Base-by-base conservation (phyloP, 768 basidiomycete species). In the Trametopsis cervina region DNA sequence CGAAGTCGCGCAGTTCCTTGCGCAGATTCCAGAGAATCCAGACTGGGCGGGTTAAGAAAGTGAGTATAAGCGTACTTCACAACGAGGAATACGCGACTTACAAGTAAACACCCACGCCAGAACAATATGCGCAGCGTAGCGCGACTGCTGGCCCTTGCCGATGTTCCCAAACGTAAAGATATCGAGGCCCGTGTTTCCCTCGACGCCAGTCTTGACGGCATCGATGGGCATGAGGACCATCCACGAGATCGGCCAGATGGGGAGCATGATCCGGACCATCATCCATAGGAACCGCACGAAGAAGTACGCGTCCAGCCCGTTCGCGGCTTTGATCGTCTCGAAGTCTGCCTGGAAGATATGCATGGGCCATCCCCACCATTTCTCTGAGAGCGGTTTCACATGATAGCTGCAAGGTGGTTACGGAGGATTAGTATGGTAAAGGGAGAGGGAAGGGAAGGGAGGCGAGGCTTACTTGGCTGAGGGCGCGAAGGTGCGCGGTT, bases 161-260 rank as follows among this genome's bases (percentile, higher is more conserved):
- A 93, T 70, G 61, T 92, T 93, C 33, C 93, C 92, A 57, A 85
- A 87, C 2, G 80, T 84, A 57, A 92, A 85, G 33, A 54, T 65
- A 54, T 83, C 77, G 53, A 94, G 68, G 4, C 83, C 80, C 2
- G 64, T 64, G 46, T 78, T 70, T n/a, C 68, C 69, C 1, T 60
- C 45, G 1, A 70, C 69, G 1, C 57, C 52, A 0, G 81, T 84
- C 2, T 41, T 29, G 41, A 77, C 77, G 18, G 75, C 65, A 3
- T 83, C 77, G 52, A 85, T 65, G 18, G 94, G 93, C 1, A 97
- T 65, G 20, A 97, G 75, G 45, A 94, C 71, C 35, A 66, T 62
- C 93, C 93, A 95, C 4, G 89, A 85, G 35, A 95, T 18, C 29
- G 89, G 50, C 92, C 89, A 97, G 59, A 94, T 89, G n/a, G 94